A percentile compares a stretch with the other conserved stretches of the same genome.
These are phyloP conservation scores for Cercospora beticola DNA, from an alignment of 2,329 filamentous ascomycete species.

Conservation along the genomic window DNA sequence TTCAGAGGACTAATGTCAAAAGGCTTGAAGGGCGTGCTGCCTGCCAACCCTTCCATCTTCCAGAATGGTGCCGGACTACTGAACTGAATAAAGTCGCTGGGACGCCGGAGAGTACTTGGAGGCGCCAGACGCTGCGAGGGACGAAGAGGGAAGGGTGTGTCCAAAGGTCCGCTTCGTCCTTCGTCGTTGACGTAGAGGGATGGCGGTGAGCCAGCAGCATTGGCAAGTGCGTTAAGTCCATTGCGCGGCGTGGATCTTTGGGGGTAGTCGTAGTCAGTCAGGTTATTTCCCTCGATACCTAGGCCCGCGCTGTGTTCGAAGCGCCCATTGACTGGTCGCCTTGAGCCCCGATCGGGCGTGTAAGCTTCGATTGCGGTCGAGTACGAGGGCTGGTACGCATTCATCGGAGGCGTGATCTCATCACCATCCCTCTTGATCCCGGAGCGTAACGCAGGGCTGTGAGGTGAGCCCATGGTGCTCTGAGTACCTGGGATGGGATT, in stretches of 20 bases:
- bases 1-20: constrained; percentile 42
- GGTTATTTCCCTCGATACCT: constrained; percentile 34
- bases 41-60: constrained; percentile 77
- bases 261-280: constrained; percentile 33
- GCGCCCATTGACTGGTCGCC: constrained; percentile 34
- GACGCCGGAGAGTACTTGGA: constrained; percentile 75
- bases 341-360: constrained; percentile 55
- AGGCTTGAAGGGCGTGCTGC: constrained; percentile 62
- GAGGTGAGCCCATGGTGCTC: constrained; percentile 43
- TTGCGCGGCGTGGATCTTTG: constrained; percentile 37
- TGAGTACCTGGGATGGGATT: constrained; percentile 39
- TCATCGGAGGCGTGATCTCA: constrained; percentile 47
- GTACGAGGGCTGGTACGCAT: constrained; percentile 42
- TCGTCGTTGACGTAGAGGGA: constrained; percentile 41
- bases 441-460: constrained; percentile 56
- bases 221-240: constrained; percentile 38
- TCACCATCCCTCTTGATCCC: constrained; percentile 45
- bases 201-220: constrained; percentile 41
- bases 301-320: constrained; percentile 31
- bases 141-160: constrained; percentile 41
- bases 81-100: constrained; percentile 82
- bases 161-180: constrained; percentile 36
- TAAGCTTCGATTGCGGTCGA: constrained; percentile 53
- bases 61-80: constrained; percentile 84
- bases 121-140: constrained; percentile 67